These are phyloP conservation scores for Cyberlindnera amylophila DNA, from an alignment of 805 yeast species.

Conservation along the genomic window DNA sequence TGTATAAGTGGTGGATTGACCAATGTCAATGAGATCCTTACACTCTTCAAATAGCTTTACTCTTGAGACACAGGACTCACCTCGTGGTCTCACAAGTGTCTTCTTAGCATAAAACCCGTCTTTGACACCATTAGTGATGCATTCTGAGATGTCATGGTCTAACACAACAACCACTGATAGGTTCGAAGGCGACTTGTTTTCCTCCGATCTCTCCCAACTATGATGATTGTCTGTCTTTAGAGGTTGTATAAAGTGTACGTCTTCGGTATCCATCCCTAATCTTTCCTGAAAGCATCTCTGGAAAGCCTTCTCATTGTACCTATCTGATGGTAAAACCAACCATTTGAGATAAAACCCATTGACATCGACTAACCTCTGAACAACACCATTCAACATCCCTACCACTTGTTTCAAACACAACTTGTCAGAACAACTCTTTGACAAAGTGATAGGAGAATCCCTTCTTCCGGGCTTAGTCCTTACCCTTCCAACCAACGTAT, in stretches of 20 bases:
- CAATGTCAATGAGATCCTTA: slow-evolving; percentile 16
- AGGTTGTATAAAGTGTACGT: slow-evolving; percentile 2
- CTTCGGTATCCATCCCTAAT: slow-evolving; percentile 8
- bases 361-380: slow-evolving; percentile 33
- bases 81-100: slow-evolving; percentile 39
- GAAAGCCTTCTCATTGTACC: slow-evolving; percentile 18
- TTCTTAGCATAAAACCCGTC: slow-evolving; percentile 52
- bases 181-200: slow-evolving; percentile 19
- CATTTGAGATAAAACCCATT: slow-evolving; percentile 40
- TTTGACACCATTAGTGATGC: slow-evolving; percentile 53
- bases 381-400: slow-evolving; percentile 48
- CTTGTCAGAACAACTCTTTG: slow-evolving; percentile 91
- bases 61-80: slow-evolving; percentile 38
- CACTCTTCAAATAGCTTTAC: slow-evolving; percentile 21
- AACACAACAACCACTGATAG: slow-evolving; percentile 30
- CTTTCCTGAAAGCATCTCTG: slow-evolving; percentile 20
- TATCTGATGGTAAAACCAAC: slow-evolving; percentile 43
- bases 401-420: slow-evolving; percentile 57
- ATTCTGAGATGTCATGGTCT: slow-evolving; percentile 20
- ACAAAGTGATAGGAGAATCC: slow-evolving; percentile 67
- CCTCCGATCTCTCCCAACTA: slow-evolving; percentile 12
- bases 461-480: slow-evolving; percentile 91
- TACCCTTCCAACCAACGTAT: slow-evolving; percentile 55
- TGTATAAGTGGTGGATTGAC: slow-evolving; percentile 24
- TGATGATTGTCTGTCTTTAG: slow-evolving; percentile 12